Conservation (phyloP, 106 monocot species). For the Posidonia australis region DNA sequence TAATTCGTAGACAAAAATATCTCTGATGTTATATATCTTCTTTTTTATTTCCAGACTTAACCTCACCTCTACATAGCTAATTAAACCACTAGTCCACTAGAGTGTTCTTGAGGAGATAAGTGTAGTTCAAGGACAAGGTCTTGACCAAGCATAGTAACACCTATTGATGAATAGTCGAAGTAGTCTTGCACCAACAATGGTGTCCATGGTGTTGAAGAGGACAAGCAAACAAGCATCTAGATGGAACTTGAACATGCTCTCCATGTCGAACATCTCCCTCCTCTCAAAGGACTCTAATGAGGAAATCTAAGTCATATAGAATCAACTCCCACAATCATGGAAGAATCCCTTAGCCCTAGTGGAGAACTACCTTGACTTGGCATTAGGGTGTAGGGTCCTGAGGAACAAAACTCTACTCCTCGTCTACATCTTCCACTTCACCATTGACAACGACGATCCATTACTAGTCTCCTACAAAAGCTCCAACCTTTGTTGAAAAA, state of each 20-base stretch:
- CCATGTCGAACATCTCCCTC: conserved; percentile 47
- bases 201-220: conserved; percentile 55
- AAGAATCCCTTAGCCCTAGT: conserved; percentile 36
- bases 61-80: conserved; percentile 14
- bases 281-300: conserved; percentile 23
- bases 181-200: conserved; percentile 19
- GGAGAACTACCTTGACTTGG: conserved; percentile 20
- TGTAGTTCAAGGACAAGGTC: conserved; percentile 44
- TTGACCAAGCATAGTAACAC: conserved; percentile 33
- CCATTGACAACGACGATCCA: background rate
- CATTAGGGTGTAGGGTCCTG: conserved; percentile 8
- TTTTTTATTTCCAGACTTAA: conserved; percentile 54
- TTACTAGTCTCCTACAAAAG: background rate
- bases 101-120: conserved; percentile 37
- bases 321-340: conserved; percentile 10
- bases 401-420: conserved; percentile 7
- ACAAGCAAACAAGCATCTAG: conserved; percentile 56
- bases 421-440: background rate
- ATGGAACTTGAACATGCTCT: conserved; percentile 71
- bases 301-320: conserved; percentile 89
- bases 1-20: no score
- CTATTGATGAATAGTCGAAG: conserved; percentile 25
- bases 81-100: conserved; percentile 43
- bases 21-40: no score
- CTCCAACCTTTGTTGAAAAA: background rate